Base-by-base conservation (phyloP, 345 rosid species). In the Pelargonium nanum region DNA sequence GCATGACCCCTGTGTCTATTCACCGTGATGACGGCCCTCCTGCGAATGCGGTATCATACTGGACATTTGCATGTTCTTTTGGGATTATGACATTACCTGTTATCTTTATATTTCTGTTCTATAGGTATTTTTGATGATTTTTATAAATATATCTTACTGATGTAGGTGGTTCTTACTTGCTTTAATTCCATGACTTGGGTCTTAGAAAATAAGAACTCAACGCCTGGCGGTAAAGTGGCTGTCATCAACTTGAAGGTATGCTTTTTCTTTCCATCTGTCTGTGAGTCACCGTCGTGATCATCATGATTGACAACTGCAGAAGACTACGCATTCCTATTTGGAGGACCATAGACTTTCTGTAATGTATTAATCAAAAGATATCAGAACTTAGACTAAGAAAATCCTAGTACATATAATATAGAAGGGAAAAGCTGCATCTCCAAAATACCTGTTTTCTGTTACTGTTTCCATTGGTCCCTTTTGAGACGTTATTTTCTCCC, bases 111-210 rank as follows among this genome's bases (percentile, higher is more conserved):
- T 3, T 4, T 26, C 15, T n/a, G n/a, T n/a, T 5, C 16, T 55
- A 6, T 19, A 45, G 55, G 6, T 50, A 57, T 20, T 4, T 24
- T 51, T 32, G 34, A 28, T 54, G 30, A 6, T 32, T 30, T 13
- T 52, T 19, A n/a, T 55, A 19, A 26, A 19, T 30, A 50, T 25
- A 1, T 61, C 28, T 54, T 58, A 40, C 61, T 67, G 58, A 57
- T 70, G 66, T 61, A 85, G 90, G 87, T 74, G 70, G 82, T 85
- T 67, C 83, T 78, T 53, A 76, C 87, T 54, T 85, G 74, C 74
- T 82, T 82, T 57, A 80, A 85, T 72, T 82, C 87, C 68, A 82
- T 82, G 87, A 76, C 90, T 19, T 82, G 87, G 90, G 80, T 69
- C 50, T 70, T 82, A 50, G 90, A 85, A 70, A 76, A 78, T 59